Base-by-base conservation (phyloP, 2,329 filamentous ascomycete species). In the Claviceps africana region DNA sequence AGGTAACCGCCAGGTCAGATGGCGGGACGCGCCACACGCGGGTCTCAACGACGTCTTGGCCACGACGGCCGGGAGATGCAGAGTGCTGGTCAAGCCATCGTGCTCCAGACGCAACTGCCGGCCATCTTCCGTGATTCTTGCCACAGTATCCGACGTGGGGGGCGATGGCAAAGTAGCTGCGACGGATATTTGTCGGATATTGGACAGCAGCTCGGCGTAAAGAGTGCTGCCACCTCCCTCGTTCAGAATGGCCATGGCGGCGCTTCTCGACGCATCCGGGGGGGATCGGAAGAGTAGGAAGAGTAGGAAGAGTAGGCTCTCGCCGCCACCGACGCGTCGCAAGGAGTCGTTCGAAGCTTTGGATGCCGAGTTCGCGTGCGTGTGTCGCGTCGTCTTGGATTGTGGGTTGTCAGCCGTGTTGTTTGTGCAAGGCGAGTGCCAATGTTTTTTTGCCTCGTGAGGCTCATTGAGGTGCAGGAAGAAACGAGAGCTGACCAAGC, bases 181-280 rank as follows among this genome's bases (percentile, higher is more conserved):
- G 22, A 84, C 66, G 4, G 81, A 82, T 40, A 85, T 71, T 61
- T 83, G 80, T 43, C 76, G 72, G 57, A 86, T 82, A 54, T 84
- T 83, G 30, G 75, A 69, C 2, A 85, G 72, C 1, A 84, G 71
- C 65, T 86, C 82, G 5, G 81, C 81, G 61, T 85, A 84, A 22
- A 85, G 70, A 2, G 65, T 59, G 21, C 69, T 57, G n/a, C 57
- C 43, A 7, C 15, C 28, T 8, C 13, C 28, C 28, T 52, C 40
- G 10, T 21, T 50, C 17, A 43, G 33, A 17, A 47, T 30, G 30
- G 49, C 31, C 49, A 54, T 54, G 4, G 43, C 35, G 40, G 25
- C 15, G 48, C 35, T 30, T 28, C n/a, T 45, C 13, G 13, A 17
- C 37, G 25, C 39, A 48, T 44, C 9, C 33, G 46, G 30, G 42